Evolutionary conservation across 2,329 filamentous ascomycete species (phyloP), one percentile per base, ranked within the genome.

Genomic region (Claviceps monticola): DNA sequence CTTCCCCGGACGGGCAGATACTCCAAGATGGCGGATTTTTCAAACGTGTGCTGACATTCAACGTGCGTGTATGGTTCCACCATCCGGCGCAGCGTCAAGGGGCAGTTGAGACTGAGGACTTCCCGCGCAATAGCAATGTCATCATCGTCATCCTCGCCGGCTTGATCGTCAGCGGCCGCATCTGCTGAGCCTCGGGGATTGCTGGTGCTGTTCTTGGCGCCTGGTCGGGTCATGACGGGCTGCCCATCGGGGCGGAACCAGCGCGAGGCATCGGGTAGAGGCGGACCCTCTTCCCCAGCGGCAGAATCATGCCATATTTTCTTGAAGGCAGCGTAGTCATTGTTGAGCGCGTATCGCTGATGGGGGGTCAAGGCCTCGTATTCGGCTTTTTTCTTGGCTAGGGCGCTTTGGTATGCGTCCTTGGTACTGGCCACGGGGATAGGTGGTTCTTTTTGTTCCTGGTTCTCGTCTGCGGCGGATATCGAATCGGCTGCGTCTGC

Each of bases 21-120:
- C n/a, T 79, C 74, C 23, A 78, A 53, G 41, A 90, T 82, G 0
- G 79, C 78, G 1, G 63, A 60, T 63, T 79, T 83, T 61, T 90
- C 83, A 61, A 87, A 90, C 0, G 77, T 82, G 63, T 90, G 86
- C 51, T 78, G 80, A 69, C 86, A 90, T 56, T 78, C 77, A 14
- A 62, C 68, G 58, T 79, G 86, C 51, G 78, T 85, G 60, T 79
- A 80, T 0, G 86, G 86, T 50, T 87, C 75, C 43, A 71, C 68
- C 69, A 88, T 82, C 45, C 76, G 70, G 49, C 71, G 71, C 56
- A 88, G 69, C 0, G 84, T 84, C 19, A 90, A 64, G 0, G 84
- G 84, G 60, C 86, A 90, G 58, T 79, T 82, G 36, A 83, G 77
- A 63, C 79, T 84, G 50, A 82, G 73, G 4, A 74, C 76, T 55